These are phyloP conservation scores for Obba rivulosa DNA, from an alignment of 768 basidiomycete genomes.

Conservation along the genomic window DNA sequence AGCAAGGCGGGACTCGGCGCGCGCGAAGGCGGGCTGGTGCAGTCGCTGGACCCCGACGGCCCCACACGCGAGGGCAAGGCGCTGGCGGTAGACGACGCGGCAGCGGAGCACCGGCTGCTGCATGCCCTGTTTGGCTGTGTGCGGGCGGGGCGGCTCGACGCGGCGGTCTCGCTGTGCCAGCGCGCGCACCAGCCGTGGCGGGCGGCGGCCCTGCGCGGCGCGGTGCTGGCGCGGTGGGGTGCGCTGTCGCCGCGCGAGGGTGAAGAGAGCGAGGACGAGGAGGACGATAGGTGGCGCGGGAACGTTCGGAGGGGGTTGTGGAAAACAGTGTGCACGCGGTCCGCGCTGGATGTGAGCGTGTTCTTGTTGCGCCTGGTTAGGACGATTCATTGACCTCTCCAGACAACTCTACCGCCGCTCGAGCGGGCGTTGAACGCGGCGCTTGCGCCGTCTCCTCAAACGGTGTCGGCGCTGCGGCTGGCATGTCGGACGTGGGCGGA, in stretches of 20 bases:
- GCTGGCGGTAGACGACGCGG: slow-evolving; percentile 75
- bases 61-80: slow-evolving; percentile 41
- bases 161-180: slow-evolving; percentile 77
- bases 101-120: slow-evolving; percentile 65
- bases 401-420: slow-evolving; percentile 56
- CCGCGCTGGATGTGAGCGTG: slow-evolving; percentile 66
- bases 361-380: not conserved
- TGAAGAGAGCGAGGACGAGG: slow-evolving; percentile 42
- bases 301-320: slow-evolving; percentile 77
- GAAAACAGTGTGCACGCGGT: slow-evolving; percentile 80
- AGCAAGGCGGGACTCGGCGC: slow-evolving; percentile 43
- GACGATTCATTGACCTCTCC: not conserved
- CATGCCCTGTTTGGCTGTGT: slow-evolving; percentile 79
- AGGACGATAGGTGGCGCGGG: slow-evolving; percentile 57
- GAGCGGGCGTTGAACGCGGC: slow-evolving; percentile 90
- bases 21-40: slow-evolving; percentile 61
- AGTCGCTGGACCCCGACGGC: slow-evolving; percentile 73
- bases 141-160: slow-evolving; percentile 78
- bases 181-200: slow-evolving; percentile 89
- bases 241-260: slow-evolving; percentile 33
- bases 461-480: slow-evolving; percentile 57
- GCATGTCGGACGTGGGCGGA: slow-evolving; percentile 92
- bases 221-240: slow-evolving; percentile 70
- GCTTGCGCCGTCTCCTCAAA: slow-evolving; percentile 68
- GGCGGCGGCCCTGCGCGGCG: slow-evolving; percentile 84